Percentiles rank a stretch among this genome's conserved stretches.
Conservation (phyloP, 768 basidiomycete genomes). For the Lactarius psammicola region DNA sequence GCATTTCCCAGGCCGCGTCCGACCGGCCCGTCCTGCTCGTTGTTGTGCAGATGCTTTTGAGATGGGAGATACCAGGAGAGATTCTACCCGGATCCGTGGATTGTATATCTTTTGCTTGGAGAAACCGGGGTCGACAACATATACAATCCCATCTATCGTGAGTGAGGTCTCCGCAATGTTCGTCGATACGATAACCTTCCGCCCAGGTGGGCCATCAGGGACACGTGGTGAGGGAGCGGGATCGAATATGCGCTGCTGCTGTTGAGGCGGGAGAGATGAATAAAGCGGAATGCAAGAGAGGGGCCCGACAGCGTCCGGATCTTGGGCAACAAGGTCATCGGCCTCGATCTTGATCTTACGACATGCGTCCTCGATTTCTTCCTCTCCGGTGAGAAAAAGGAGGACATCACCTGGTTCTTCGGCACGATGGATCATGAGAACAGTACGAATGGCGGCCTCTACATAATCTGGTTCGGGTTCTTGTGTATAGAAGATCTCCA, state of each 20-base stretch:
- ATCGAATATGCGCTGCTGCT: constrained; percentile 97
- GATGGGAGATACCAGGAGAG: constrained; percentile 88
- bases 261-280: constrained; percentile 89
- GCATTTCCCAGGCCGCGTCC: constrained; percentile 95
- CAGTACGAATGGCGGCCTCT: constrained; percentile 93
- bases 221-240: constrained; percentile 64
- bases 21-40: constrained; percentile 92
- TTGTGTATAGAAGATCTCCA: constrained; percentile 93
- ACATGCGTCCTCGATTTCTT: constrained; percentile 97
- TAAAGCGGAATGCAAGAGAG: constrained; percentile 90
- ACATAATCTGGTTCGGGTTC: constrained; percentile 95
- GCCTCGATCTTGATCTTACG: constrained; percentile 90
- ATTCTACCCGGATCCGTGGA: constrained; percentile 94
- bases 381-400: constrained; percentile 95
- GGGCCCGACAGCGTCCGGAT: constrained; percentile 77
- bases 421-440: constrained; percentile 94
- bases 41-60: constrained; percentile 97
- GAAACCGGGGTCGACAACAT: constrained; percentile 97
- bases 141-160: constrained; percentile 99
- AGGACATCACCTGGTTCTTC: constrained; percentile 93
- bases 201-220: constrained; percentile 73
- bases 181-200: constrained; percentile 93
- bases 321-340: constrained; percentile 73
- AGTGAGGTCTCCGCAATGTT: constrained; percentile 98
- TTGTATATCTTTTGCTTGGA: constrained; percentile 99